A percentile compares a stretch with the other conserved stretches of the same genome.
These are phyloP conservation scores for Pythium myriotylum DNA, from an alignment of 352 stramenopile species.

Conservation along the genomic window DNA sequence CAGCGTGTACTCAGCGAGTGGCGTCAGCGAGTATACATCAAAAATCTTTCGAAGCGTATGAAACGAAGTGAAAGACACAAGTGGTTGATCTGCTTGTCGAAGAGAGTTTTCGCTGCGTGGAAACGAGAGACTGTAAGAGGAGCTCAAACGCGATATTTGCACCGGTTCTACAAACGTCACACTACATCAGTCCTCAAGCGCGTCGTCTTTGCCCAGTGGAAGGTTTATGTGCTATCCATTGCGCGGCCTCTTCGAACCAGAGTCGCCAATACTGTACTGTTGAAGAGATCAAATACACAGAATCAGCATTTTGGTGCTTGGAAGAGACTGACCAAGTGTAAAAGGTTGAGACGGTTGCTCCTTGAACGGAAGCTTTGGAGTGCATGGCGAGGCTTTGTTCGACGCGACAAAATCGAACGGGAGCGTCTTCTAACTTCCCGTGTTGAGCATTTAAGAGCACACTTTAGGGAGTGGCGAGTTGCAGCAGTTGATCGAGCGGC, in stretches of 20 bases:
- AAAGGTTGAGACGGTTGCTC: not conserved
- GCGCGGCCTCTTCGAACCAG: constrained; percentile 25
- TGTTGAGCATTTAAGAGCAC: constrained; percentile 17
- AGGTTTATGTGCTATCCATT: constrained; percentile 42
- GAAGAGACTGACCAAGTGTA: not conserved
- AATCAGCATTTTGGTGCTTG: constrained; percentile 8
- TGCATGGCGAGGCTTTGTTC: constrained; percentile 2
- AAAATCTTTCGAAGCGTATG: constrained; percentile 25
- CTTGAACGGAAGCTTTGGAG: not conserved
- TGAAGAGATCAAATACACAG: not conserved
- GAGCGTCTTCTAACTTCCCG: not conserved
- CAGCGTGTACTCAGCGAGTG: constrained; percentile 41
- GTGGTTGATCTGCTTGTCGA: not conserved
- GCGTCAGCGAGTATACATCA: constrained; percentile 25
- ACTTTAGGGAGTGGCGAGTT: constrained; percentile 49
- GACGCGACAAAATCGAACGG: not conserved
- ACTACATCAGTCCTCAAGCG: not conserved
- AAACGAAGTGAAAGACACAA: not conserved
- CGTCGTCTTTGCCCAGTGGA: constrained; percentile 37
- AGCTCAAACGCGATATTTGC: constrained; percentile 13
- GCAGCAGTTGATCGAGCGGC: constrained; percentile 38
- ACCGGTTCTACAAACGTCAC: constrained; percentile 8
- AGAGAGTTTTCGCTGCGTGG: constrained; percentile 7
- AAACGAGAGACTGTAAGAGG: not conserved
- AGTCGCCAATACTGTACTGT: not conserved